These are phyloP conservation scores for Candida odintsovae DNA, from an alignment of 805 yeast genomes.

Conservation along the genomic window DNA sequence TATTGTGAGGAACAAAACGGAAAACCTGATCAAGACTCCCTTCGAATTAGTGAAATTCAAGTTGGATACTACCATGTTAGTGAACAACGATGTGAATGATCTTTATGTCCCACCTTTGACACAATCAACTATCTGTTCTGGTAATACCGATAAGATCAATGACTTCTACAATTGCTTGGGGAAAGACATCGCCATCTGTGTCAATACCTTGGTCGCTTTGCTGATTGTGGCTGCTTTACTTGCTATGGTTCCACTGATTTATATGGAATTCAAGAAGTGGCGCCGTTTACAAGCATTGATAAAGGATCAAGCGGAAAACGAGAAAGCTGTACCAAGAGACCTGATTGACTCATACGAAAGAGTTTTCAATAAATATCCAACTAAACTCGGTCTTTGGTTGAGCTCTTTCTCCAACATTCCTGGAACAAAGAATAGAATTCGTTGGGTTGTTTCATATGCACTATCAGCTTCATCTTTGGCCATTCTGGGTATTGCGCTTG, in stretches of 20 bases:
- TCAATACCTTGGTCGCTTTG: conserved; percentile 34
- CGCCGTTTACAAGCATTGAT: conserved; percentile 33
- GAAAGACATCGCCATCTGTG: conserved; percentile 28
- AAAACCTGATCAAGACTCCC: conserved; percentile 49
- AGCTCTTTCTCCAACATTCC: conserved; percentile 5
- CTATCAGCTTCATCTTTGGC: conserved; percentile 46
- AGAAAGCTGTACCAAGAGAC: conserved; percentile 5
- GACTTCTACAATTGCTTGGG: conserved; percentile 30
- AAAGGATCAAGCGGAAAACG: conserved; percentile 2
- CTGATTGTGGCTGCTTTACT: conserved; percentile 36
- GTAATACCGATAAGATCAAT: conserved; percentile 32
- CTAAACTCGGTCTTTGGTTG: conserved; percentile 13
- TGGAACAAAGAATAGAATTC: conserved; percentile 20
- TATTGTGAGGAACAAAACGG: conserved; percentile 54
- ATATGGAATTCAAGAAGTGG: conserved; percentile 46
- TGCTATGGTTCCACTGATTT: conserved; percentile 37
- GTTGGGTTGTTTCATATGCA: conserved; percentile 38
- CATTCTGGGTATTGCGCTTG: conserved; percentile 46
- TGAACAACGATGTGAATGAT: conserved; percentile 9
- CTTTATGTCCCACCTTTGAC: conserved; percentile 37
- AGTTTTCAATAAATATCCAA: conserved; percentile 19
- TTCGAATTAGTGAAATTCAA: conserved; percentile 43
- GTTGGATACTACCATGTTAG: conserved; percentile 29
- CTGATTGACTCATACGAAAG: conserved; percentile 19
- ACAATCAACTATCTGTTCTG: conserved; percentile 33